A percentile compares a stretch with the other conserved stretches of the same genome.
Evolutionary conservation across 306 rosid genomes (phyloP).

Genomic region (Parietaria judaica): DNA sequence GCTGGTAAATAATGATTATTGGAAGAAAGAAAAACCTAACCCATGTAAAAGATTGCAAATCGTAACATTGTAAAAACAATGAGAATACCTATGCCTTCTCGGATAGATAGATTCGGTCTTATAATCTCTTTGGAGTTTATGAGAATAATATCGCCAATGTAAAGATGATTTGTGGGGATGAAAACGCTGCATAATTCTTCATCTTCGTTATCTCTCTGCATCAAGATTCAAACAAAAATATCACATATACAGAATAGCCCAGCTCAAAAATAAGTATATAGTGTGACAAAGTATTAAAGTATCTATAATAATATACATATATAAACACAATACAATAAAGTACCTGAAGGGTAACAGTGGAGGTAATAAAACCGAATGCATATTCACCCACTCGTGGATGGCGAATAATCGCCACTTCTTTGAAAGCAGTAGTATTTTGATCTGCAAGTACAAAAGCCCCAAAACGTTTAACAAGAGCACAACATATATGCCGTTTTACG

Average conservation of each 20-base stretch:
- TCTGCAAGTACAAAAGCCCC: constrained; percentile 38
- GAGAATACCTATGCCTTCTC: constrained; percentile 84
- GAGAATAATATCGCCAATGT: constrained; percentile 74
- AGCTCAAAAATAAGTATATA: background rate
- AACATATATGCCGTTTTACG: too few species aligned
- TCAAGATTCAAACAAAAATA: constrained; percentile 5
- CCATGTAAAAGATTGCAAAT: too few species aligned
- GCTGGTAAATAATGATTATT: too few species aligned
- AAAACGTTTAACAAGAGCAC: too few species aligned
- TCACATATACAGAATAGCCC: constrained; percentile 11
- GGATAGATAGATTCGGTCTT: constrained; percentile 80
- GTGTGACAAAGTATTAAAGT: background rate
- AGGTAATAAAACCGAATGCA: constrained; percentile 93
- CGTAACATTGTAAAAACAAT: background rate
- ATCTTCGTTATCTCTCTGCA: constrained; percentile 68
- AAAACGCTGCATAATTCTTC: constrained; percentile 89
- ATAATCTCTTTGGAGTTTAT: constrained; percentile 68
- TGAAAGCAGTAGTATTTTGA: constrained; percentile 86
- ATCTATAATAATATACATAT: too few species aligned
- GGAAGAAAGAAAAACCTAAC: too few species aligned
- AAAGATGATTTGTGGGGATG: constrained; percentile 85
- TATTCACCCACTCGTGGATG: constrained; percentile 92
- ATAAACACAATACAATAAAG: too few species aligned
- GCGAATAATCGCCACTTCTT: constrained; percentile 87
- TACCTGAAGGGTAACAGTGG: constrained; percentile 84